These are phyloP conservation scores for Puccinia polysora DNA, from an alignment of 1,284 basidiomycete genomes.

Conservation along the genomic window DNA sequence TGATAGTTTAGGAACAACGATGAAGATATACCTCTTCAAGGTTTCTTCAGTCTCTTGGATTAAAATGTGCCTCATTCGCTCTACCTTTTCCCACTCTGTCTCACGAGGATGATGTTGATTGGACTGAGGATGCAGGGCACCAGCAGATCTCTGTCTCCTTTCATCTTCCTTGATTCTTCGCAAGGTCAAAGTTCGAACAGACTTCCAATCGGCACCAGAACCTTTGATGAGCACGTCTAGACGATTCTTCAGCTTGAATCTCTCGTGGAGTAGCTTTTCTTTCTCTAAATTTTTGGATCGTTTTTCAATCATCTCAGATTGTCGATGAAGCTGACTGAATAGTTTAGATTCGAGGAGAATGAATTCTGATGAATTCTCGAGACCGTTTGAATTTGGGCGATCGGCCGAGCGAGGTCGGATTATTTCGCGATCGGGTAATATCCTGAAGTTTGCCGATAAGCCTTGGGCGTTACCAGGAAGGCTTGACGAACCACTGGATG, in stretches of 20 bases:
- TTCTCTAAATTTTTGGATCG: conserved; percentile 49
- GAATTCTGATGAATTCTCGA: not conserved
- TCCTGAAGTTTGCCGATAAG: conserved; percentile 6
- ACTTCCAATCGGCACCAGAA: conserved; percentile 38
- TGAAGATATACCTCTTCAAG: conserved; percentile 14
- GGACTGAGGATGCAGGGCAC: not conserved
- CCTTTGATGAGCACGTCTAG: conserved; percentile 26
- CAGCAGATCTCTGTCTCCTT: not conserved
- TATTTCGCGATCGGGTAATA: conserved; percentile 29
- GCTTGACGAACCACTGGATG: not conserved
- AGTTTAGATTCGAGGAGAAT: conserved; percentile 11
- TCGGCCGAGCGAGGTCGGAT: not conserved
- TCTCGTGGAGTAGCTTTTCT: conserved; percentile 50
- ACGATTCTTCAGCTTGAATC: conserved; percentile 40
- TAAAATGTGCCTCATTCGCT: conserved; percentile 40
- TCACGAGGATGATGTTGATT: conserved; percentile 20
- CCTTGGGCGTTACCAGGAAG: too few species aligned
- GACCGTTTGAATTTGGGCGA: not conserved
- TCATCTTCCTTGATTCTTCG: conserved; percentile 42
- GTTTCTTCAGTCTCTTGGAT: conserved; percentile 43
- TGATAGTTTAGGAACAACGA: not conserved
- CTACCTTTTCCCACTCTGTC: conserved; percentile 38
- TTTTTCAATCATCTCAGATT: conserved; percentile 50
- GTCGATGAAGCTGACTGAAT: conserved; percentile 48
- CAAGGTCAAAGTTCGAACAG: conserved; percentile 16